phyloP scores from a whole-genome alignment of 768 basidiomycete genomes.

The Amanita exitialis region DNA sequence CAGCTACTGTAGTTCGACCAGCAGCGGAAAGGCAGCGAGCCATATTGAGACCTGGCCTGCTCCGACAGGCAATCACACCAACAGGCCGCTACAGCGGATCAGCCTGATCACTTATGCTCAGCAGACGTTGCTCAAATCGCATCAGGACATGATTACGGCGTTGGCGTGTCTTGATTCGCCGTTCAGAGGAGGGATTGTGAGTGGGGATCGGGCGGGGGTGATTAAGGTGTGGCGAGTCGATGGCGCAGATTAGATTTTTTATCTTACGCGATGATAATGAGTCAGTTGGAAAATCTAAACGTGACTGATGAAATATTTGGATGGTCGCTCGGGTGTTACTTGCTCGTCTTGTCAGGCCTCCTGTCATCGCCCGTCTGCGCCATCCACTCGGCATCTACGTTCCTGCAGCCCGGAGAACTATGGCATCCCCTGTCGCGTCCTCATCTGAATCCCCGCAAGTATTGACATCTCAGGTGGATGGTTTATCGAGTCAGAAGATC shows the following conservation, averaged over 20 bases:
- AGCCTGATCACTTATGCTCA: slow-evolving; percentile 75
- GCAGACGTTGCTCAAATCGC: slow-evolving; percentile 74
- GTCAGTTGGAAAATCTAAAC: slow-evolving; percentile 12
- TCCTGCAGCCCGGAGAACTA: slow-evolving; percentile 24
- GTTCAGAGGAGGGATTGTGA: slow-evolving; percentile 87
- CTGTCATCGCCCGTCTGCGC: slow-evolving; percentile 16
- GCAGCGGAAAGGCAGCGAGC: slow-evolving; percentile 35
- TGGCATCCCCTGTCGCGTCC: slow-evolving; percentile 47
- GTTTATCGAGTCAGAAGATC: slow-evolving; percentile 16
- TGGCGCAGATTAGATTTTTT: slow-evolving; percentile 21
- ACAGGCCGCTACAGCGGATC: slow-evolving; percentile 65
- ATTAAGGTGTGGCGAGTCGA: slow-evolving; percentile 88
- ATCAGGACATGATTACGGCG: slow-evolving; percentile 85
- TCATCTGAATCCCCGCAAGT: slow-evolving; percentile 42
- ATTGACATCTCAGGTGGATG: slow-evolving; percentile 30
- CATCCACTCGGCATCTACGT: slow-evolving; percentile 9
- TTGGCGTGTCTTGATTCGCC: slow-evolving; percentile 85
- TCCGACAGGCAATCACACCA: slow-evolving; percentile 37
- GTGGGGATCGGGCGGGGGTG: slow-evolving; percentile 81
- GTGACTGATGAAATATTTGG: slow-evolving; percentile 31
- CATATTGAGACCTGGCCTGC: slow-evolving; percentile 59
- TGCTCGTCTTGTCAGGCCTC: slow-evolving; percentile 22
- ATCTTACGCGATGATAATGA: background rate
- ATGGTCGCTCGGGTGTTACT: slow-evolving; percentile 22
- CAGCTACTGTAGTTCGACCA: slow-evolving; percentile 19